Percentiles rank a stretch among this genome's conserved stretches.
Evolutionary conservation across 2,329 filamentous ascomycete species (phyloP).

Genomic region (Exophiala sideris): DNA sequence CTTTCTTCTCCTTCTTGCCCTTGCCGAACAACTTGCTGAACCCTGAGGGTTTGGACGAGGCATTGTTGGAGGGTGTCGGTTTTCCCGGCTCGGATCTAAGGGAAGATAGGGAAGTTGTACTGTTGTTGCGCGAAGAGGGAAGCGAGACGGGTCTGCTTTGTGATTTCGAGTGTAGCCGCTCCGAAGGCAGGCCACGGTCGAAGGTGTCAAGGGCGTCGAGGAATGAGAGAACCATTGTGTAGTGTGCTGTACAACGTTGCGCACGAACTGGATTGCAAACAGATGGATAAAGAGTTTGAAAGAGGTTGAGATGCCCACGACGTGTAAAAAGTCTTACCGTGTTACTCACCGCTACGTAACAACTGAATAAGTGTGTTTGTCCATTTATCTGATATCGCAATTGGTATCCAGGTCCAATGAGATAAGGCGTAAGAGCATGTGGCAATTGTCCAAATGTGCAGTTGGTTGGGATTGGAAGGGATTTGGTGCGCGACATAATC

Average conservation of each 20-base stretch:
- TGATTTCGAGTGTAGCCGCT: background rate
- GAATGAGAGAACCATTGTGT: too few species aligned
- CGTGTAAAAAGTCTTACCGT: too few species aligned
- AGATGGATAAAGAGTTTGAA: too few species aligned
- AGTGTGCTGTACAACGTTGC: too few species aligned
- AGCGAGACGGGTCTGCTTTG: background rate
- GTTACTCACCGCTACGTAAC: background rate
- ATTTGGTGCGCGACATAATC: background rate
- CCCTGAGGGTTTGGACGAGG: background rate
- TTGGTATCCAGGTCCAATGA: background rate
- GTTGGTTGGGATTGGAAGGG: background rate
- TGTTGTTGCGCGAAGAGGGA: background rate
- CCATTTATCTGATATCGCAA: background rate
- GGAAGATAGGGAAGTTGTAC: conserved; percentile 1
- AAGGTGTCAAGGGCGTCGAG: background rate
- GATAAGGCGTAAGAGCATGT: background rate
- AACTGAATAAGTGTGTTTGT: background rate
- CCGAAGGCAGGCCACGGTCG: background rate
- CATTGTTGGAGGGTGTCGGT: background rate
- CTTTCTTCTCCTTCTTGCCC: conserved; percentile 13
- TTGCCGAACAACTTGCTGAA: conserved; percentile 6
- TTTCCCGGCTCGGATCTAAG: conserved; percentile 15
- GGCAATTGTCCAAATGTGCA: background rate
- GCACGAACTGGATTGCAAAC: too few species aligned
- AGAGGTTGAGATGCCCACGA: too few species aligned